Conservation (phyloP, 345 rosid species). For the Salix udensis region DNA sequence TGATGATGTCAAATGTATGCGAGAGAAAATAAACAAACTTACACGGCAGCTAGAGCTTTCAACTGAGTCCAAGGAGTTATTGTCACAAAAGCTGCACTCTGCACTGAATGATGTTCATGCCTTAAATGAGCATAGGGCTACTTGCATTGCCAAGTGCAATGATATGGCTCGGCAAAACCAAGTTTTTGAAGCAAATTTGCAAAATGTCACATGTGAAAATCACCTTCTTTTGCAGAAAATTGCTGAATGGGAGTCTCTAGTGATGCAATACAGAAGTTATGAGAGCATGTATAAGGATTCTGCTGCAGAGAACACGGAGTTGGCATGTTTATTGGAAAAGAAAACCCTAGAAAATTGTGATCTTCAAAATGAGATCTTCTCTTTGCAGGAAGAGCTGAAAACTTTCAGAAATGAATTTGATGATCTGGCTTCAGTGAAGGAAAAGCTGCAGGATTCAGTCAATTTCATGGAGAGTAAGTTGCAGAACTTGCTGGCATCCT, state of each 20-base stretch:
- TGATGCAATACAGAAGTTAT: conserved; percentile 45
- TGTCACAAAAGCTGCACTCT: conserved; percentile 59
- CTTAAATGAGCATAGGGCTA: conserved; percentile 53
- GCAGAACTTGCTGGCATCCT: conserved; percentile 38
- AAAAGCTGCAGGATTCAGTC: conserved; percentile 42
- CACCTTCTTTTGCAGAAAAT: conserved; percentile 57
- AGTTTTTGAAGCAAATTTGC: conserved; percentile 51
- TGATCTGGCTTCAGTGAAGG: conserved; percentile 43
- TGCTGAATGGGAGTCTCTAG: conserved; percentile 60
- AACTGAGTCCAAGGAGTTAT: conserved; percentile 52
- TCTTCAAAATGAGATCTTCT: conserved; percentile 43
- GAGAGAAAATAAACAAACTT: conserved; percentile 48
- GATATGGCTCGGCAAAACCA: conserved; percentile 56
- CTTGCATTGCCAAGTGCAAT: conserved; percentile 53
- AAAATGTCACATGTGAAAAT: conserved; percentile 51
- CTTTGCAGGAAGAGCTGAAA: conserved; percentile 54
- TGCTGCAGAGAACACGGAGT: conserved; percentile 55
- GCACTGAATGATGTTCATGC: conserved; percentile 61
- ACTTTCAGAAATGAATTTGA: conserved; percentile 40
- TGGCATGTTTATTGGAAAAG: conserved; percentile 54
- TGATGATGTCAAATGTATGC: conserved; percentile 42
- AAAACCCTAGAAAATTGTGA: conserved; percentile 46
- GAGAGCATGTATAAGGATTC: conserved; percentile 54
- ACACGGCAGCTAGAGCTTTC: conserved; percentile 61
- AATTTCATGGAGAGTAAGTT: conserved; percentile 42